A percentile compares a stretch with the other conserved stretches of the same genome.
These are phyloP conservation scores for Oryza meyeriana DNA, from an alignment of 176 grass and related monocot species.

Conservation along the genomic window DNA sequence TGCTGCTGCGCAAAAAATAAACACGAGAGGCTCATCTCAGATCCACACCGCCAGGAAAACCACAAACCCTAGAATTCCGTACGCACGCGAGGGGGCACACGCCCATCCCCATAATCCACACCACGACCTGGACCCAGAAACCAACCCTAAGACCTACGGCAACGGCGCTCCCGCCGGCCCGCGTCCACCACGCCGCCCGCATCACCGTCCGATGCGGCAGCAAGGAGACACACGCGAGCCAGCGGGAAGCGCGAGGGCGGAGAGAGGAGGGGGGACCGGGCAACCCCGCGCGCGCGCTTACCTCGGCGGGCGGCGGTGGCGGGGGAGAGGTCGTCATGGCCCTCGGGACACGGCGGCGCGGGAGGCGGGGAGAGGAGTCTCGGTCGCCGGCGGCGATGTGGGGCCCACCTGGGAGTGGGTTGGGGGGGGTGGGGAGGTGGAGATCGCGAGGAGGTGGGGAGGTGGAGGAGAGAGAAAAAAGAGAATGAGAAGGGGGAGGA, in stretches of 20 bases:
- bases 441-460: constrained; percentile 44
- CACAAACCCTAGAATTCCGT: constrained; percentile 63
- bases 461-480: not conserved
- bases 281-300: constrained; percentile 11
- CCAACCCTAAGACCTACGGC: constrained; percentile 30
- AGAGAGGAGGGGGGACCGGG: not conserved
- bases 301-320: constrained; percentile 47
- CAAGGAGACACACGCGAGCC: not conserved
- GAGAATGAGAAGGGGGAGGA: not conserved
- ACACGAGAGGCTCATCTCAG: constrained; percentile 37
- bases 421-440: constrained; percentile 21
- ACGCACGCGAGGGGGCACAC: not conserved
- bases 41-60: constrained; percentile 55
- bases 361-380: not conserved
- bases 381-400: constrained; percentile 45
- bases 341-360: not conserved
- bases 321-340: constrained; percentile 68
- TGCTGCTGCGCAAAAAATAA: constrained; percentile 26
- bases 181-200: not conserved
- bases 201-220: not conserved
- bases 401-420: constrained; percentile 38
- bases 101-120: not conserved
- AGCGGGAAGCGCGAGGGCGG: not conserved
- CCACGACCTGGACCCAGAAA: constrained; percentile 23
- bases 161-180: not conserved